These are phyloP conservation scores for Taphrina populina DNA, from an alignment of 1,139 yeast genomes.

Conservation along the genomic window DNA sequence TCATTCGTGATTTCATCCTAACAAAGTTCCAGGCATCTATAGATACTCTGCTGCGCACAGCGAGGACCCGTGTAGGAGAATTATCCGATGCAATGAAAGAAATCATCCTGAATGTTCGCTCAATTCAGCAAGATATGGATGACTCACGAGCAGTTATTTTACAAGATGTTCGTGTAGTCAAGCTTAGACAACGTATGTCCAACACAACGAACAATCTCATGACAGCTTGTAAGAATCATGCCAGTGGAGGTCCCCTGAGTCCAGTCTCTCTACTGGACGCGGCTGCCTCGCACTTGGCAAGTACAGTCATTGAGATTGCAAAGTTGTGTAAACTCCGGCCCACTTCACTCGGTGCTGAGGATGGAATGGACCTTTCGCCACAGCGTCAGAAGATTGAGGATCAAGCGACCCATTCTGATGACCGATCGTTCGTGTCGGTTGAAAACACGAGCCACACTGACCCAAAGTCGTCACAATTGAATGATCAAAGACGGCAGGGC, in stretches of 20 bases:
- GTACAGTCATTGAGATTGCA: slow-evolving; percentile 69
- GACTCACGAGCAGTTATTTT: background rate
- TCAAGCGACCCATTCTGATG: background rate
- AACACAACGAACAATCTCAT: slow-evolving; percentile 74
- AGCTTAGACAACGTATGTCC: slow-evolving; percentile 46
- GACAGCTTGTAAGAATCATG: slow-evolving; percentile 75
- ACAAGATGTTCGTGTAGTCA: slow-evolving; percentile 27
- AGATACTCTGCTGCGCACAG: slow-evolving; percentile 37
- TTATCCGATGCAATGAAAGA: slow-evolving; percentile 11
- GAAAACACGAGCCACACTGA: background rate
- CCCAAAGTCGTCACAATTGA: background rate
- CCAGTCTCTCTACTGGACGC: slow-evolving; percentile 76
- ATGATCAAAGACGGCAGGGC: slow-evolving; percentile 11
- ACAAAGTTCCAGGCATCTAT: slow-evolving; percentile 36
- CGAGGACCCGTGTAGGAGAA: slow-evolving; percentile 5
- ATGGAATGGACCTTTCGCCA: slow-evolving; percentile 3
- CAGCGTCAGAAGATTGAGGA: no score
- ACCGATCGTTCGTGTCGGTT: background rate
- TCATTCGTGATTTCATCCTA: slow-evolving; percentile 12
- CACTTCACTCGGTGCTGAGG: background rate
- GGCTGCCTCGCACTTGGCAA: slow-evolving; percentile 72
- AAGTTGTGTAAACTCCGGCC: slow-evolving; percentile 53
- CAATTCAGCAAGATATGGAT: slow-evolving; percentile 14
- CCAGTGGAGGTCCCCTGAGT: slow-evolving; percentile 60
- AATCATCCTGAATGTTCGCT: slow-evolving; percentile 5